A percentile compares a stretch with the other conserved stretches of the same genome.
phyloP scores from a whole-genome alignment of 2,329 filamentous ascomycete species.

The Colletotrichum agaves region DNA sequence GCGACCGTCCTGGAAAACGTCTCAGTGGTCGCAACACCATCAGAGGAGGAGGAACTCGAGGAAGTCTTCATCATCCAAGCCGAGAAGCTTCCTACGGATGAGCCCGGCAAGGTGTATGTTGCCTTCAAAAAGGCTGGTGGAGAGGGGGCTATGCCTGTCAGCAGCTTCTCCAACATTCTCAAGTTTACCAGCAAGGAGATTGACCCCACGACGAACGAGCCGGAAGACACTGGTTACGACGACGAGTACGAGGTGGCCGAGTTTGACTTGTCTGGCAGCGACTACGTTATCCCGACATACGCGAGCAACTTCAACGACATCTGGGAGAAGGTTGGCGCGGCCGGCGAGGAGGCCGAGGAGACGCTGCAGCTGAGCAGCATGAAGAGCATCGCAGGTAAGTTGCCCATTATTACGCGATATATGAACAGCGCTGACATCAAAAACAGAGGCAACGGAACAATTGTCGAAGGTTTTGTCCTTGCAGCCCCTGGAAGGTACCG shows the following conservation, averaged over 20 bases:
- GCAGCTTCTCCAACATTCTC: constrained; percentile 89
- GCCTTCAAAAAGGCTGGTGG: constrained; percentile 88
- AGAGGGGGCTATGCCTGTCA: constrained; percentile 79
- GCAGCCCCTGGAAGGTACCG: constrained; percentile 93
- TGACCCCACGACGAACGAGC: constrained; percentile 91
- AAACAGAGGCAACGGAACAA: constrained; percentile 88
- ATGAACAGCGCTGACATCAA: constrained; percentile 35
- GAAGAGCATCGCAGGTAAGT: constrained; percentile 91
- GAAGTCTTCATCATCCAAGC: constrained; percentile 96
- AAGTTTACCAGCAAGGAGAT: constrained; percentile 99
- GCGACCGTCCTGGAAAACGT: constrained; percentile 92
- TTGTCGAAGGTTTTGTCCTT: constrained; percentile 87
- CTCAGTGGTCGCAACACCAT: constrained; percentile 81
- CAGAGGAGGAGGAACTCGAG: constrained; percentile 84
- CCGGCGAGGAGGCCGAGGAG: constrained; percentile 90
- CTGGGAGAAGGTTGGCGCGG: constrained; percentile 92
- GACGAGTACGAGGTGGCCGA: constrained; percentile 98
- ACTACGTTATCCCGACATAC: constrained; percentile 94
- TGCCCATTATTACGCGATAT: background rate
- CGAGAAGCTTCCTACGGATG: constrained; percentile 82
- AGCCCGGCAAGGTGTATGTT: constrained; percentile 93
- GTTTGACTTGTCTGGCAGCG: constrained; percentile 88
- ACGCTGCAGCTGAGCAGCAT: constrained; percentile 88
- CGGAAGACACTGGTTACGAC: constrained; percentile 92
- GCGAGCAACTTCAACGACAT: constrained; percentile 95